Percentiles rank a stretch among this genome's conserved stretches.
Evolutionary conservation across 306 rosid genomes (phyloP).

Genomic region (Erythrophleum fordii): DNA sequence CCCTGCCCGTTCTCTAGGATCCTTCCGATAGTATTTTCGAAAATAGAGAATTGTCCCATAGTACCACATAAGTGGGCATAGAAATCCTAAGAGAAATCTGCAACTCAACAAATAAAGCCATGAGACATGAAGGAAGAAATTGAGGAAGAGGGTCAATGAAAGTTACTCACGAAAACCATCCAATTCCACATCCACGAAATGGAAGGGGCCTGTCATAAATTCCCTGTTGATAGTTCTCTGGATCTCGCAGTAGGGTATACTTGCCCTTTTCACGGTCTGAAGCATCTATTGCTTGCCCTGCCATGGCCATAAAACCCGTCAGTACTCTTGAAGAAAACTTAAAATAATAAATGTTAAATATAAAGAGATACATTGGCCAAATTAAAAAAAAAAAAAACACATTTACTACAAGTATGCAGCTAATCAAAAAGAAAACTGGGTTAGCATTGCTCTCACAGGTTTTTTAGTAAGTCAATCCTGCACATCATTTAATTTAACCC

Average conservation of each 20-base stretch:
- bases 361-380: neutral
- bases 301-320: conserved; percentile 43
- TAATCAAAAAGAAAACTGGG: neutral
- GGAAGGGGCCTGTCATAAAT: conserved; percentile 90
- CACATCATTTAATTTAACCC: conserved; percentile 5
- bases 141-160: neutral
- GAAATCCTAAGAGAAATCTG: conserved; percentile 88
- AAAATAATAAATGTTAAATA: neutral
- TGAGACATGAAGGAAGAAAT: conserved; percentile 37
- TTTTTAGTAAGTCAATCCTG: neutral
- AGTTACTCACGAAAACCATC: conserved; percentile 96
- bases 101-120: conserved; percentile 30
- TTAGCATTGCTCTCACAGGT: neutral
- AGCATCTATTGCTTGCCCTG: too few species aligned
- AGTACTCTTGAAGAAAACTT: conserved; percentile 36
- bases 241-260: conserved; percentile 68
- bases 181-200: conserved; percentile 90
- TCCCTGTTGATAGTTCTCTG: conserved; percentile 76
- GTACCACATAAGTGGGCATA: conserved; percentile 84
- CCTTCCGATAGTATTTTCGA: conserved; percentile 77
- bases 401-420: neutral
- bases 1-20: conserved; percentile 98
- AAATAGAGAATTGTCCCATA: conserved; percentile 85
- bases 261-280: conserved; percentile 67
- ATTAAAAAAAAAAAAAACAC: too few species aligned